Evolutionary conservation across 805 yeast genomes (phyloP).

Genomic region (Brettanomyces anomalus): DNA sequence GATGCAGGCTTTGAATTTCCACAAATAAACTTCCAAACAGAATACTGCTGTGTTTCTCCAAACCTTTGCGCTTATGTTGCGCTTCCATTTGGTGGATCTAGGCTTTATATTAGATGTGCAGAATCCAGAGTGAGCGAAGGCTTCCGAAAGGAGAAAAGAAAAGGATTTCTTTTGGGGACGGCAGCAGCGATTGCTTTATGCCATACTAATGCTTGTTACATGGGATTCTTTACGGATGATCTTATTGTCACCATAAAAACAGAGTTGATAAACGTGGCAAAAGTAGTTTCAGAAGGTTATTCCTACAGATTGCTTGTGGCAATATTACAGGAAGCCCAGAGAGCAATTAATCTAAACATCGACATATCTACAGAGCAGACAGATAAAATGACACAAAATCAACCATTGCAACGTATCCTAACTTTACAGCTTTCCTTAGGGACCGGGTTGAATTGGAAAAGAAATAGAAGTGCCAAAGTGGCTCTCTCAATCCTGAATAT

Average conservation of each 20-base stretch:
- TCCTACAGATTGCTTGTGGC: constrained; percentile 30
- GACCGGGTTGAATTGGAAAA: constrained; percentile 29
- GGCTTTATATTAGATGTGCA: constrained; percentile 16
- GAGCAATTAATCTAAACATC: constrained; percentile 65
- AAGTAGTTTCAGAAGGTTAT: constrained; percentile 15
- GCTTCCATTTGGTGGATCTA: constrained; percentile 17
- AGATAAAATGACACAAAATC: constrained; percentile 66
- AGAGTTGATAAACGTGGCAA: constrained; percentile 29
- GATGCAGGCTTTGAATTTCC: constrained; percentile 51
- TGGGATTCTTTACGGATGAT: constrained; percentile 62
- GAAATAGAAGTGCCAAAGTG: constrained; percentile 33
- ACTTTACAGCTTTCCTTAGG: constrained; percentile 66
- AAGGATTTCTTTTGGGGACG: constrained; percentile 30
- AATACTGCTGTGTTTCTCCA: constrained; percentile 39
- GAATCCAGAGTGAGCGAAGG: constrained; percentile 10
- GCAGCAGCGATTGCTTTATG: constrained; percentile 56
- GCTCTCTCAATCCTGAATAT: constrained; percentile 62
- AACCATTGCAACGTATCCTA: constrained; percentile 66
- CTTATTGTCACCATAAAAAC: constrained; percentile 46
- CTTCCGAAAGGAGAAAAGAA: constrained; percentile 9
- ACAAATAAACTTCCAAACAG: constrained; percentile 23
- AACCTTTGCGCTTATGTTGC: constrained; percentile 34
- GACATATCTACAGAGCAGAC: constrained; percentile 66
- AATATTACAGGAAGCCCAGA: constrained; percentile 57
- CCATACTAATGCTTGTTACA: constrained; percentile 65